Base-by-base conservation (phyloP, 495 filamentous ascomycete species). In the Hypoxylon fragiforme region DNA sequence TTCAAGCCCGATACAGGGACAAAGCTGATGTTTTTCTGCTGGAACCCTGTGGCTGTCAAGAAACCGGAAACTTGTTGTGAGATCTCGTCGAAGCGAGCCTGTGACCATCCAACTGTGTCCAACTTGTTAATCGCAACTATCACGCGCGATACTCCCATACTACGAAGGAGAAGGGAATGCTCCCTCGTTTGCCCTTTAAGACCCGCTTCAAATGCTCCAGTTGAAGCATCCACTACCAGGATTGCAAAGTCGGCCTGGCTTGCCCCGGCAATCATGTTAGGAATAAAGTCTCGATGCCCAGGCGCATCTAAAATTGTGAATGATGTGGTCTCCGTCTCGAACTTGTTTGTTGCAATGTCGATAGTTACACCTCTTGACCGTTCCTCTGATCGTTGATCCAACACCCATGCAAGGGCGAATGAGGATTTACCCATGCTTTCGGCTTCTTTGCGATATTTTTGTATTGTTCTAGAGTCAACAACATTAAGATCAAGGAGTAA, bases 241-340 rank as follows among this genome's bases (percentile, higher is more conserved):
- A 98, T 87, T 0, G 92, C 95, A 67, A 97, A 96, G 69, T 98
- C 95, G 2, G 94, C 94, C 70, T 97, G 92, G 32, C 87, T 90
- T 18, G 92, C 91, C 0, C 94, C 94, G 2, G 92, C 95, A 64
- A 98, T 97, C 94, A 98, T 98, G 69, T 96, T 97, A 1, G 94
- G 94, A 32, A 97, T 89, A 67, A 97, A 98, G 62, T 98, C 95
- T 57, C 84, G 79, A 70, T 98, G 94, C 0, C 94, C 94, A 1
- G 94, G 94, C 1, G 94, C 90, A 70, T 98, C 94, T 2, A 98
- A 79, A 39, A 98, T 97, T 7, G 92, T 97, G 66, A 97, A 98
- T 12, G 78, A 78, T 0, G 90, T 91, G 12, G 77, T 86, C 3
- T 87, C 84, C 0, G 94, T 98, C 68, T 92, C 88, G 67, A 98